Evolutionary conservation across 345 rosid genomes (phyloP).

Genomic region (Eucalyptus tenuipes): DNA sequence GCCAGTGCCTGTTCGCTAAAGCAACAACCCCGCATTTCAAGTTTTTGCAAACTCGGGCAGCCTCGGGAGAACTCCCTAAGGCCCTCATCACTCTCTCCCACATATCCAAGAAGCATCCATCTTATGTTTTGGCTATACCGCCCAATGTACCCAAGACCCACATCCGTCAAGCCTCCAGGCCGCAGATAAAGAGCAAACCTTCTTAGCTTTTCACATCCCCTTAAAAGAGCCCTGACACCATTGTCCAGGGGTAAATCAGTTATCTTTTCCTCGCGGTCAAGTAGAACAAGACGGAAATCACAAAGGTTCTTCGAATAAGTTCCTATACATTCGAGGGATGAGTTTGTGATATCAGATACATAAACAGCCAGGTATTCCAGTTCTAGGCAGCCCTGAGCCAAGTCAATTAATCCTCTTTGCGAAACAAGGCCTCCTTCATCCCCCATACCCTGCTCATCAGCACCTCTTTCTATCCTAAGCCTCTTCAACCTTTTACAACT

Average conservation of each 20-base stretch:
- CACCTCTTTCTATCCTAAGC: constrained; percentile 91
- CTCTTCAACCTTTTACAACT: constrained; percentile 65
- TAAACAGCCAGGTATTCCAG: constrained; percentile 78
- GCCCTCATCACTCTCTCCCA: constrained; percentile 76
- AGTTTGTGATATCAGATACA: constrained; percentile 78
- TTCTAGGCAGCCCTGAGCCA: constrained; percentile 80
- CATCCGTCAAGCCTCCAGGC: constrained; percentile 70
- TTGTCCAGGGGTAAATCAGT: constrained; percentile 84
- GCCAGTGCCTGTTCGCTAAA: constrained; percentile 79
- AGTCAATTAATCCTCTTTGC: constrained; percentile 71
- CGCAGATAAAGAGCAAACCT: constrained; percentile 81
- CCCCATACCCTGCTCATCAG: constrained; percentile 76
- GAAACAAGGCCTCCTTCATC: constrained; percentile 87
- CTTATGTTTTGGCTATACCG: constrained; percentile 62
- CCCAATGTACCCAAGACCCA: constrained; percentile 76
- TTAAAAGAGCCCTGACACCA: constrained; percentile 79
- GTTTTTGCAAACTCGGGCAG: constrained; percentile 76
- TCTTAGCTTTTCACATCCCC: constrained; percentile 68
- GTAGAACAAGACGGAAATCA: constrained; percentile 86
- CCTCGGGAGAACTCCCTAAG: constrained; percentile 70
- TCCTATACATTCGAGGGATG: constrained; percentile 57
- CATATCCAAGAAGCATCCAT: constrained; percentile 90
- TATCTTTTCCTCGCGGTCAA: constrained; percentile 56
- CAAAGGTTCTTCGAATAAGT: constrained; percentile 50
- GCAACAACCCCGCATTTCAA: constrained; percentile 91